phyloP scores from a whole-genome alignment of 257 asterid genomes.

The Gentiana dahurica region DNA sequence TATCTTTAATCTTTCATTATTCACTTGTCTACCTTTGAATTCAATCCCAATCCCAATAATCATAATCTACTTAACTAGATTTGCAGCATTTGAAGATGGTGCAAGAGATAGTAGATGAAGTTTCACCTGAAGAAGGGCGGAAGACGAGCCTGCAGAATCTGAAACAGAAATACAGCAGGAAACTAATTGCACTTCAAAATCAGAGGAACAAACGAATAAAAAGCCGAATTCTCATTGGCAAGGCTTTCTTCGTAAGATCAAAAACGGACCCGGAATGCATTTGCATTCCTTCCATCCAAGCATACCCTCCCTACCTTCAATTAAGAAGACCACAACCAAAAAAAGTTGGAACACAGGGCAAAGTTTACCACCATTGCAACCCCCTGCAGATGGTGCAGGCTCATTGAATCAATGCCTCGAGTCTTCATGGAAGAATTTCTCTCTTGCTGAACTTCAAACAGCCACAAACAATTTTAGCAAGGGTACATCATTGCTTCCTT shows the following conservation, averaged over 20 bases:
- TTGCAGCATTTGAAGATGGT: slow-evolving; percentile 35
- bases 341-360: slow-evolving; percentile 32
- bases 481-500: slow-evolving; percentile 27
- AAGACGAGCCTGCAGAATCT: slow-evolving; percentile 3
- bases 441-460: slow-evolving; percentile 53
- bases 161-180: slow-evolving; percentile 10
- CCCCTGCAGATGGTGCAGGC: slow-evolving; percentile 31
- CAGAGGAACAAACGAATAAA: slow-evolving; percentile 18
- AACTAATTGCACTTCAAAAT: slow-evolving; percentile 27
- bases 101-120: slow-evolving; percentile 21
- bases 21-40: neutral
- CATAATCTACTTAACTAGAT: slow-evolving; percentile 20
- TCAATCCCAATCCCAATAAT: neutral
- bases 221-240: slow-evolving; percentile 64
- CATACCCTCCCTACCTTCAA: slow-evolving; percentile 59
- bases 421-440: slow-evolving; percentile 75
- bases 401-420: slow-evolving; percentile 59
- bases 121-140: slow-evolving; percentile 26
- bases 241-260: slow-evolving; percentile 70
- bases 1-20: slow-evolving; percentile 4
- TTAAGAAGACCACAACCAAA: slow-evolving; percentile 62
- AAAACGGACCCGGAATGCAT: slow-evolving; percentile 48
- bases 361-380: slow-evolving; percentile 49
- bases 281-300: slow-evolving; percentile 38
- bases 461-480: slow-evolving; percentile 59